Evolutionary conservation across 495 filamentous ascomycete genomes (phyloP), one percentile per base, ranked within the genome.

Genomic region (Podospora tetraspora): DNA sequence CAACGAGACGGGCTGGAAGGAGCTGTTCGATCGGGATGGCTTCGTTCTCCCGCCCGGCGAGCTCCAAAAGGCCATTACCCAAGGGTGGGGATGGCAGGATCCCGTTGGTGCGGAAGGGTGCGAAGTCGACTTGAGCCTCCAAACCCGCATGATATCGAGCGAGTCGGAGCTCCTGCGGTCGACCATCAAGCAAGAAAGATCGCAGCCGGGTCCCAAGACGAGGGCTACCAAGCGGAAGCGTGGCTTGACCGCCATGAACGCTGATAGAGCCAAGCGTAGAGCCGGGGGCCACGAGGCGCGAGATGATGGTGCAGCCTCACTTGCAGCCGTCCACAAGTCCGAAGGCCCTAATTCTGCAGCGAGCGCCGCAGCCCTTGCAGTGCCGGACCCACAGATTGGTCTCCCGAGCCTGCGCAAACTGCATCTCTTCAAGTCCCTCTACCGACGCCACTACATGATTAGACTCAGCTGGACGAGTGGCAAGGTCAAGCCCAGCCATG

Each of bases 21-120:
- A 94, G 66, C 83, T 97, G 0, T 89, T 99, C 68, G 93, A 97
- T 67, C 82, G 82, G 12, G 92, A 97, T 78, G 92, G 91, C 0
- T 97, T 91, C 77, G 75, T 79, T 13, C 81, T 98, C 19, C 90
- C 92, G 19, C 85, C 90, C 2, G 92, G 92, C 13, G 95, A 99
- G 74, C 81, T 99, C 21, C 87, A 94, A 64, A 87, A 88, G 68
- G 94, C 95, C 16, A 91, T 98, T 64, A 85, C 83, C 30, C 91
- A 98, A 80, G 95, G 95, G n/a, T 99, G 95, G 95, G 95, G 94
- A n/a, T 99, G 94, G 92, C 95, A 98, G 75, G 89, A 92, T 77
- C 92, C 93, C 2, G 86, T 87, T 63, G 92, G 89, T 7, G 76
- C 83, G 9, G 86, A 92, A 70, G 90, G 89, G 60, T 92, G 81